phyloP scores from a whole-genome alignment of 192 early-diverging fungal genomes.

The Phycomyces blakesleeanus region DNA sequence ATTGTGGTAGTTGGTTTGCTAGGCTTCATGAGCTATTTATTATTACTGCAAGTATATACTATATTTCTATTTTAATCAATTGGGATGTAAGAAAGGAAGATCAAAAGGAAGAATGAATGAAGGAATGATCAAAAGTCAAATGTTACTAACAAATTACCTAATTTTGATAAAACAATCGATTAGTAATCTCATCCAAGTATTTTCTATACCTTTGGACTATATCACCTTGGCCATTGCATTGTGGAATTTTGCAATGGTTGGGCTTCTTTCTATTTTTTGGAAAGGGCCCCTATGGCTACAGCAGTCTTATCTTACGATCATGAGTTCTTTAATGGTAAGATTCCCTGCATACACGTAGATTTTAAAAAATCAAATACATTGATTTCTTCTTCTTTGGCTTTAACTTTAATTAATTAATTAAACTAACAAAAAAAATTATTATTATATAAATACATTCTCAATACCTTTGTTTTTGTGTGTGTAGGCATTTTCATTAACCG shows the following conservation, averaged over 20 bases:
- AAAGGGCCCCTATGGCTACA: slow-evolving; percentile 75
- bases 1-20: slow-evolving; percentile 67
- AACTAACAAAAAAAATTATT: background rate
- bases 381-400: no score
- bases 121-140: no score
- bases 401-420: no score
- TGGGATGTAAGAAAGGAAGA: no score
- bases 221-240: slow-evolving; percentile 70
- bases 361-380: no score
- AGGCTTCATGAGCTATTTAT: slow-evolving; percentile 71
- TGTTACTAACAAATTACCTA: no score
- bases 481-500: slow-evolving; percentile 70
- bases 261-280: slow-evolving; percentile 75
- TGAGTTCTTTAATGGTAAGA: slow-evolving; percentile 77
- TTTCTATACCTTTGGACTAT: slow-evolving; percentile 65
- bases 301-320: slow-evolving; percentile 74
- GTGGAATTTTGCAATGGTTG: slow-evolving; percentile 76
- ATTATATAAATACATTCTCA: no score
- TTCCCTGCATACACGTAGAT: background rate
- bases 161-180: background rate
- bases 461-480: no score
- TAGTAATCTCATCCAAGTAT: slow-evolving; percentile 46
- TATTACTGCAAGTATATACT: slow-evolving; percentile 35
- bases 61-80: no score
- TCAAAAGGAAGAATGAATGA: background rate